Percentiles rank a stretch among this genome's conserved stretches.
phyloP scores from a whole-genome alignment of 2,329 filamentous ascomycete genomes.

The Trichoderma koningii region DNA sequence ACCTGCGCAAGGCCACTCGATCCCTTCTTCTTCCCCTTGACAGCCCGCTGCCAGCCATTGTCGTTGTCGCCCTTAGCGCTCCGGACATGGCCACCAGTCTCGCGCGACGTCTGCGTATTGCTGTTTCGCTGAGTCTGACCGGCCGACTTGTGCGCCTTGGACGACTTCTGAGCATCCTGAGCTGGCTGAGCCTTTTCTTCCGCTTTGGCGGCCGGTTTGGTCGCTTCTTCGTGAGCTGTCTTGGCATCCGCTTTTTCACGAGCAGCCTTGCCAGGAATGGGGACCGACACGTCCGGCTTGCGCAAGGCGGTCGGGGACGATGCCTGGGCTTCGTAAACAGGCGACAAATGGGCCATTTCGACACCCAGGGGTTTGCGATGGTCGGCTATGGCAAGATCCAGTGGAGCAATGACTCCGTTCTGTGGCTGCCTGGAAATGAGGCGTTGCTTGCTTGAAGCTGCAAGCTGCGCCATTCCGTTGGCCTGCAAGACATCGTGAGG shows the following conservation, averaged over 20 bases:
- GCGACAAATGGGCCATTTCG: conserved; percentile 63
- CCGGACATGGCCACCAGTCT: conserved; percentile 59
- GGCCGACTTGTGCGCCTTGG: conserved; percentile 27
- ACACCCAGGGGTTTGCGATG: conserved; percentile 41
- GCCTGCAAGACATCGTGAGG: conserved; percentile 38
- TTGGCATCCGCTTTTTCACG: conserved; percentile 30
- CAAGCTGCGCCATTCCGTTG: conserved; percentile 37
- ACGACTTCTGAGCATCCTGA: conserved; percentile 34
- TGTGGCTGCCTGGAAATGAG: conserved; percentile 47
- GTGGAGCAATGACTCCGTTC: conserved; percentile 54
- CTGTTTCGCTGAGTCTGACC: conserved; percentile 42
- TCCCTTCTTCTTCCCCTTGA: conserved; percentile 48
- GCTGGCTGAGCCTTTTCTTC: conserved; percentile 26
- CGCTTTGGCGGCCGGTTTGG: conserved; percentile 28
- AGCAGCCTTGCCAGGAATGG: conserved; percentile 23
- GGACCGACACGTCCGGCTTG: conserved; percentile 50
- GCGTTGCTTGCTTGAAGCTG: conserved; percentile 43
- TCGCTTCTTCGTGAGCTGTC: conserved; percentile 29
- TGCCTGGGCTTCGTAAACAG: conserved; percentile 72
- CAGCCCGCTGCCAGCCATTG: conserved; percentile 61
- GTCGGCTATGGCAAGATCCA: conserved; percentile 57
- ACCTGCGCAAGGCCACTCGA: conserved; percentile 39
- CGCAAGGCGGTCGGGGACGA: conserved; percentile 66
- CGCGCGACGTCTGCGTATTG: conserved; percentile 39
- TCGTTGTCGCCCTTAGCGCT: conserved; percentile 58